phyloP scores from a whole-genome alignment of 1,139 yeast genomes.

The Meyerozyma guilliermondii region DNA sequence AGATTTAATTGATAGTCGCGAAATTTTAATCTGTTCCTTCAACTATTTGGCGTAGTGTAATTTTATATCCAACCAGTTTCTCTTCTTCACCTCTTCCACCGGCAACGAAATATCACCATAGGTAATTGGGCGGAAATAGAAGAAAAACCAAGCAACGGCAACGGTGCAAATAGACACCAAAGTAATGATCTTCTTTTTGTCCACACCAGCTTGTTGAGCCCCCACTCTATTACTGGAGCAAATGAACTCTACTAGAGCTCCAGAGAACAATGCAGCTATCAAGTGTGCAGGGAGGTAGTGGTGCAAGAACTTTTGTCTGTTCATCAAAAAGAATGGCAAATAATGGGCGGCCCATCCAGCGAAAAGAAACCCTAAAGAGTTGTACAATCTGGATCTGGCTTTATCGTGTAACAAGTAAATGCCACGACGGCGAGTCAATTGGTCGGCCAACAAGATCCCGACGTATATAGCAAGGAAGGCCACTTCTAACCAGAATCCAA shows the following conservation, averaged over 20 bases:
- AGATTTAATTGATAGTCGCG: neutral
- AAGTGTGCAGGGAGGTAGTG: constrained; percentile 96
- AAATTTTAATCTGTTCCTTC: neutral
- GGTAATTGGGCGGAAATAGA: constrained; percentile 76
- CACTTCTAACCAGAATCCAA: constrained; percentile 91
- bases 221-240: constrained; percentile 53
- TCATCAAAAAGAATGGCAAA: constrained; percentile 88
- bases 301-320: constrained; percentile 88
- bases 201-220: constrained; percentile 18
- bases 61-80: constrained; percentile 81
- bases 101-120: constrained; percentile 72
- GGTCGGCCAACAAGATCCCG: constrained; percentile 66
- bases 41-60: constrained; percentile 74
- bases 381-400: constrained; percentile 72
- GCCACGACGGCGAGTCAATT: constrained; percentile 71
- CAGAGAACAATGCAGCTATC: constrained; percentile 79
- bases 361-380: constrained; percentile 79
- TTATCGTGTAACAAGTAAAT: constrained; percentile 49
- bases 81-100: constrained; percentile 57
- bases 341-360: constrained; percentile 87
- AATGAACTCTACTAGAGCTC: constrained; percentile 75
- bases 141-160: constrained; percentile 58
- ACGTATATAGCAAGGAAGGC: constrained; percentile 60
- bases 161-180: constrained; percentile 38
- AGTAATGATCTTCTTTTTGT: constrained; percentile 22